Percentiles rank a stretch among this genome's conserved stretches.
Conservation (phyloP, 257 asterid species). For the Solanum clarkiae region DNA sequence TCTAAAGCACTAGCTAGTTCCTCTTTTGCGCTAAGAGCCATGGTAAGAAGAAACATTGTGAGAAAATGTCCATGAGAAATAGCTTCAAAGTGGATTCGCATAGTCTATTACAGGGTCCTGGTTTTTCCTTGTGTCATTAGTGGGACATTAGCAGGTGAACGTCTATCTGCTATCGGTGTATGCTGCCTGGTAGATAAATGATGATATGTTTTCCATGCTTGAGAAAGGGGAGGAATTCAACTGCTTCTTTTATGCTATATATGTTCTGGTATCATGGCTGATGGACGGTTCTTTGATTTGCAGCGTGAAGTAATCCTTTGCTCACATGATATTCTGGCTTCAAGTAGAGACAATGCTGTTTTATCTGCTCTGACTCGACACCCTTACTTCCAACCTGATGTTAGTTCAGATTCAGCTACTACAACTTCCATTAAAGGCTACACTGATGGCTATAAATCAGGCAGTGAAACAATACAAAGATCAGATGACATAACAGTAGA, state of each 20-base stretch:
- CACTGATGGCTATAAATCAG: slow-evolving; percentile 59
- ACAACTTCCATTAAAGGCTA: slow-evolving; percentile 75
- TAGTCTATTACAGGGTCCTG: neutral
- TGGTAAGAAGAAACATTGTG: neutral
- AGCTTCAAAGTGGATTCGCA: neutral
- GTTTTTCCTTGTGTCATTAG: neutral
- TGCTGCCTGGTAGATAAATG: neutral
- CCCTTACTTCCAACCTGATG: slow-evolving; percentile 68
- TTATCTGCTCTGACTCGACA: slow-evolving; percentile 67
- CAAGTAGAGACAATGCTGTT: slow-evolving; percentile 58
- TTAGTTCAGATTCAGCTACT: slow-evolving; percentile 92
- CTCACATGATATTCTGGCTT: slow-evolving; percentile 76
- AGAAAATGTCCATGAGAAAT: neutral
- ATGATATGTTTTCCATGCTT: neutral
- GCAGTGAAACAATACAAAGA: slow-evolving; percentile 67
- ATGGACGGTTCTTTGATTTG: slow-evolving; percentile 9
- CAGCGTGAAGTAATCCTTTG: slow-evolving; percentile 96
- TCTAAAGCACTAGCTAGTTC: neutral
- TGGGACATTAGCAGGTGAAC: neutral
- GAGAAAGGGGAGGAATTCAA: neutral
- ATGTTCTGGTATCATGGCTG: neutral
- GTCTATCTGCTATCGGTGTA: neutral
- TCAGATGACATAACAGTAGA: slow-evolving; percentile 84
- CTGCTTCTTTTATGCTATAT: neutral
- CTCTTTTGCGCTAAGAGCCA: neutral